Percentiles rank a stretch among this genome's conserved stretches.
These are phyloP conservation scores for Linum trigynum DNA, from an alignment of 345 rosid species.

Conservation along the genomic window DNA sequence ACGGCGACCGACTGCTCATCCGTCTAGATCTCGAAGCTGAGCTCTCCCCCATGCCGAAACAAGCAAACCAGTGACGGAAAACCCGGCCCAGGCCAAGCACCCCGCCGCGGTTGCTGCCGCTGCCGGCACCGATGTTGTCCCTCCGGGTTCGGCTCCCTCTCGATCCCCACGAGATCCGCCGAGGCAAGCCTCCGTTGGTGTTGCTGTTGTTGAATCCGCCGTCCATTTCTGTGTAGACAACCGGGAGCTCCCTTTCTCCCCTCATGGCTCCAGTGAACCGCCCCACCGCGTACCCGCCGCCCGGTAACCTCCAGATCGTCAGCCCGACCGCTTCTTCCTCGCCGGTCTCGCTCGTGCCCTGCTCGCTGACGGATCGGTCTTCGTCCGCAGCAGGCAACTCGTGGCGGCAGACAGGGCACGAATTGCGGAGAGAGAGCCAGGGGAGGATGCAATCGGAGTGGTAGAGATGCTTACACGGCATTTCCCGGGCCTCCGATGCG, in stretches of 20 bases:
- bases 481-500: conserved; percentile 60
- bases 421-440: conserved; percentile 76
- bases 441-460: conserved; percentile 90
- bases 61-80: conserved; percentile 20
- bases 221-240: conserved; percentile 87
- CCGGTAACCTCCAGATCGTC: conserved; percentile 91
- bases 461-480: conserved; percentile 93
- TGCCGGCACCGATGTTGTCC: conserved; percentile 26
- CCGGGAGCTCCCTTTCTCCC: conserved; percentile 68
- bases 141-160: conserved; percentile 46
- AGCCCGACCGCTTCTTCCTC: conserved; percentile 56
- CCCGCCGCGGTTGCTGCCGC: not conserved
- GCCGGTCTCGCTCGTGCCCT: not conserved
- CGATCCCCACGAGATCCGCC: conserved; percentile 67
- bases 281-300: conserved; percentile 94
- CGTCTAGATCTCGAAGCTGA: conserved; percentile 16
- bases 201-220: conserved; percentile 55
- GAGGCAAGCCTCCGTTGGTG: conserved; percentile 41
- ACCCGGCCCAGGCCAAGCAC: conserved; percentile 4
- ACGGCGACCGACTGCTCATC: conserved; percentile 16
- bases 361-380: conserved; percentile 4
- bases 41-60: conserved; percentile 19
- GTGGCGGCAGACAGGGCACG: conserved; percentile 93
- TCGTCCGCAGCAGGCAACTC: conserved; percentile 47
- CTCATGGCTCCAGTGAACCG: conserved; percentile 70